Evolutionary conservation across 1,284 basidiomycete species (phyloP), one percentile per base, ranked within the genome.

Genomic region (Nidula niveotomentosa): DNA sequence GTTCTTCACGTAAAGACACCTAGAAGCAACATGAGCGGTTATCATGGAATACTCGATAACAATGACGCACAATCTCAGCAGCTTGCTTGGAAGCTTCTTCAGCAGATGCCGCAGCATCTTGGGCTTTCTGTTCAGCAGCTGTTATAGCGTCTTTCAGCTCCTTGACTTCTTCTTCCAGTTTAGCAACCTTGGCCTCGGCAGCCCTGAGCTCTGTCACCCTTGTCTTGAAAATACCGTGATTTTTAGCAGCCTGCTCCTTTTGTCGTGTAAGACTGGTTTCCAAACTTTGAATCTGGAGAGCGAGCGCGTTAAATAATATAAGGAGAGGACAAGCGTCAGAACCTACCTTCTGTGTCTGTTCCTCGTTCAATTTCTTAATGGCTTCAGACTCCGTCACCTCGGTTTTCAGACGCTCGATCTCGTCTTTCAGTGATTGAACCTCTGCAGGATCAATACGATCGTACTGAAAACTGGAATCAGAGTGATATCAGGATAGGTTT

Each of bases 371-470:
- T 33, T 71, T 66, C 6, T 67, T 63, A 2, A 66, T 61, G 43
- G 75, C 72, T 49, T 79, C 74, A 18, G 71, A 48, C 10, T 78
- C 73, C 3, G 65, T 65, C 43, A 77, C 78, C 65, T 77, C 72
- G 2, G 69, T 58, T 62, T 77, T 80, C 39, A 93, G 69, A 33
- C 72, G 72, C 43, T 83, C 80, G 8, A 93, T 83, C 61, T 91
- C 83, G 8, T 85, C 83, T 70, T 90, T 93, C 54, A 94, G 76
- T 17, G 83, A 81, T 63, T 93, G 88, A n/a, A 95, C 79, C 64
- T 94, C 92, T 4, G 90, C 86, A 12, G 93, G 92, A 66, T 94
- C 93, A 60, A 93, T 88, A 51, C 93, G 91, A 62, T 95, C 91
- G 64, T 94, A 94, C 88, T 92, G 55, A 23, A 30, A 55, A 55